Evolutionary conservation across 2,329 filamentous ascomycete genomes (phyloP), one percentile per base, ranked within the genome.

Genomic region (Claviceps spartinae): DNA sequence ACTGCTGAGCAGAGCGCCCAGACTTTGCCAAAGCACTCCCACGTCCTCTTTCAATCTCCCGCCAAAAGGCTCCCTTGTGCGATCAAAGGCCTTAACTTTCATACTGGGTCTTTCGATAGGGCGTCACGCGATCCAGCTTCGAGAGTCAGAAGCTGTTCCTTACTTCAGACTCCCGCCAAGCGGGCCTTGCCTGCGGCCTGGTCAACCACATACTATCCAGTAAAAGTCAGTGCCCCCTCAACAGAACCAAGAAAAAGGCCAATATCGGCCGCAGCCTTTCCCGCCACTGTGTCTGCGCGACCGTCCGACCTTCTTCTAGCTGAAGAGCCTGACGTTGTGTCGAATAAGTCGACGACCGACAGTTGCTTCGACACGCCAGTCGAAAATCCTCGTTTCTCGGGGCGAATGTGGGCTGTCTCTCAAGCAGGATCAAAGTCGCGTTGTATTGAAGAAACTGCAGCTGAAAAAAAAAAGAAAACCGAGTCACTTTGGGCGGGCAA

Each of bases 131-230:
- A 56, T n/a, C 58, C 66, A 22, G 71, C 70, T 13, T 68, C 69
- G 1, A 67, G 72, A 26, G 24, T 26, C 52, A 78, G 76, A 61
- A 60, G 65, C 3, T 44, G 43, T 22, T 73, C 75, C 0, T 64
- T 76, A 47, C 64, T 79, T 5, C 71, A 74, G 47, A 79, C 78
- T 8, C 75, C 75, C 3, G 73, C 75, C 1, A 78, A 78, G 59
- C 67, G 73, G 49, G 61, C 66, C 2, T 61, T 68, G 46, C 63
- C 65, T 14, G 62, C 62, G 5, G 54, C 70, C 54, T 64, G 65
- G 46, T 61, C 69, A 16, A 56, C 65, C 2, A 59, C 60, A 3
- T 65, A 68, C 36, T 55, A 60, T 34, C 57, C 55, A 44, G 52
- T 54, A 8, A 57, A 57, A 16, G 58, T 61, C 40, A n/a, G 54